Evolutionary conservation across 2,329 filamentous ascomycete genomes (phyloP).

Genomic region (Colletotrichum sp.): DNA sequence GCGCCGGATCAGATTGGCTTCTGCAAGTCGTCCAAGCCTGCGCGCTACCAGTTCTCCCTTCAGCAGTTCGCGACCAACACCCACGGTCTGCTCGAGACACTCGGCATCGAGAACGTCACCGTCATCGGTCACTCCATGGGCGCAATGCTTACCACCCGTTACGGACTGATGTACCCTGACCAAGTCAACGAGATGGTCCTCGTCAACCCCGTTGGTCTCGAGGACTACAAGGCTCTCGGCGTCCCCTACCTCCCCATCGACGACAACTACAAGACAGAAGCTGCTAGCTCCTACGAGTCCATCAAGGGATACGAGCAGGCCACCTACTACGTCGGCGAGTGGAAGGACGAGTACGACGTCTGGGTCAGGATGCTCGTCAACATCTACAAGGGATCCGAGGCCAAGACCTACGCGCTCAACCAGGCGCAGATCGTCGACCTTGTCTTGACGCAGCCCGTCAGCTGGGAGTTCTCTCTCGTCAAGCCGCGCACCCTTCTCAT

Average conservation of each 20-base stretch:
- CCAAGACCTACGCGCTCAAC: conserved; percentile 46
- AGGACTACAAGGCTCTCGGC: conserved; percentile 56
- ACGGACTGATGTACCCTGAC: conserved; percentile 54
- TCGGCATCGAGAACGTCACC: conserved; percentile 47
- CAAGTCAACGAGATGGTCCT: conserved; percentile 49
- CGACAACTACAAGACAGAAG: conserved; percentile 39
- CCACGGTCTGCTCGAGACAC: conserved; percentile 46
- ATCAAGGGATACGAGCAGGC: conserved; percentile 52
- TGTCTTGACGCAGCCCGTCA: conserved; percentile 57
- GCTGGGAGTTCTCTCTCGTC: conserved; percentile 53
- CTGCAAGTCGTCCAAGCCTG: conserved; percentile 61
- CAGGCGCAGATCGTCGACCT: conserved; percentile 60
- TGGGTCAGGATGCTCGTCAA: conserved; percentile 62
- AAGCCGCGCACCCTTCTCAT: conserved; percentile 52
- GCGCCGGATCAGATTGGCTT: conserved; percentile 61
- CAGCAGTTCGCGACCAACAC: conserved; percentile 58
- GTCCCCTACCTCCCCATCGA: conserved; percentile 53
- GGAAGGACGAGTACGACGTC: conserved; percentile 54
- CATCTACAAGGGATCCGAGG: conserved; percentile 52
- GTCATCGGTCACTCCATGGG: conserved; percentile 62
- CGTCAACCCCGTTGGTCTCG: conserved; percentile 57
- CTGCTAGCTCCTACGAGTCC: conserved; percentile 44
- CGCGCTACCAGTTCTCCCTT: conserved; percentile 56
- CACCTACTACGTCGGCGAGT: conserved; percentile 54
- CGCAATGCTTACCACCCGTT: conserved; percentile 58